phyloP scores from a whole-genome alignment of 805 yeast species.

The Candida dajiaensis region DNA sequence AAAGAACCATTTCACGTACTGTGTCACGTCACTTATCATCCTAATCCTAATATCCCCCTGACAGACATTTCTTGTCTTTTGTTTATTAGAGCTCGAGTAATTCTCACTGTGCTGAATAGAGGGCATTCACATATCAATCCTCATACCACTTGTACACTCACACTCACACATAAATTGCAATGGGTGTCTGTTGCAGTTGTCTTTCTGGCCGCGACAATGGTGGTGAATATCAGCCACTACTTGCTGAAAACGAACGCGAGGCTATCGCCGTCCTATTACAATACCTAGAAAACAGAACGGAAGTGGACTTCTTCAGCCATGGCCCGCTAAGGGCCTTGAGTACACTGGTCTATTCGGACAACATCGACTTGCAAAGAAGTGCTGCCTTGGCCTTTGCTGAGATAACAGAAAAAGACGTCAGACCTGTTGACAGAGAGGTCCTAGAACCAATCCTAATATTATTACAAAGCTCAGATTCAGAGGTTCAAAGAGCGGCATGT shows the following conservation, averaged over 20 bases:
- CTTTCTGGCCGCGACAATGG: constrained; percentile 2
- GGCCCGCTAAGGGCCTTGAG: constrained; percentile 80
- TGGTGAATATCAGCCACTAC: constrained; percentile 61
- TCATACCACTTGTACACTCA: neutral
- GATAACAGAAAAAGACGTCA: constrained; percentile 92
- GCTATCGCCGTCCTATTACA: constrained; percentile 89
- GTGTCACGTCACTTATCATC: neutral
- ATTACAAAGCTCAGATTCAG: constrained; percentile 82
- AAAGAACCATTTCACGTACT: neutral
- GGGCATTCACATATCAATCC: neutral
- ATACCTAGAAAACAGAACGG: constrained; percentile 80
- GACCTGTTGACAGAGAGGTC: constrained; percentile 85
- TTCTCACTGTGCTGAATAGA: neutral
- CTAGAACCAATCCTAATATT: constrained; percentile 88
- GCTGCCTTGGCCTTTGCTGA: constrained; percentile 99
- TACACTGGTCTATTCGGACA: constrained; percentile 91
- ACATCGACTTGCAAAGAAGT: constrained; percentile 89
- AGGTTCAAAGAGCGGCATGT: constrained; percentile 97
- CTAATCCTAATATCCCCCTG: neutral
- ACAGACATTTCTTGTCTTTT: neutral
- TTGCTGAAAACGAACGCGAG: constrained; percentile 94
- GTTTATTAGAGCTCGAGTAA: neutral
- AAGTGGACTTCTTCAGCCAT: constrained; percentile 87
- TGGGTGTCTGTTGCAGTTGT: constrained; percentile 21
- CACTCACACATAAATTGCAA: constrained; percentile 1